Conservation (phyloP, 768 basidiomycete genomes). For the Ramaria sp. region DNA sequence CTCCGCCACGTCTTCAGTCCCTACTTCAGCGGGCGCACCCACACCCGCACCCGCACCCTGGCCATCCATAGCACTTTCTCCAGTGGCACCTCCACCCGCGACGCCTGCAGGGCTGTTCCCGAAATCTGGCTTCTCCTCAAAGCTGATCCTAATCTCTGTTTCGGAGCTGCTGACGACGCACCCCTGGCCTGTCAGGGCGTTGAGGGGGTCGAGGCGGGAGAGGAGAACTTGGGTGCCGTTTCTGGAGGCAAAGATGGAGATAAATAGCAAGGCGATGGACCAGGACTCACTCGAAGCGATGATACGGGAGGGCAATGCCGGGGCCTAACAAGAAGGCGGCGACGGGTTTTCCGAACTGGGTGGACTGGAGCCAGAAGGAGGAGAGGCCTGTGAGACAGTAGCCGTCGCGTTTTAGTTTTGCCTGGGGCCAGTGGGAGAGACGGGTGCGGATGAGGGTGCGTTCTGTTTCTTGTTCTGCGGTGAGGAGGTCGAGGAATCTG, state of each 20-base stretch:
- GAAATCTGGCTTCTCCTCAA: constrained; percentile 31
- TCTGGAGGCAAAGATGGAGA: constrained; percentile 26
- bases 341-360: constrained; percentile 51
- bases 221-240: constrained; percentile 59
- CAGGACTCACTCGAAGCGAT: constrained; percentile 57
- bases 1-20: no score
- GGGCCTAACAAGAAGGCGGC: constrained; percentile 59
- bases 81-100: no score
- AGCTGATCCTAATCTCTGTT: constrained; percentile 48
- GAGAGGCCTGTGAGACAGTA: constrained; percentile 57
- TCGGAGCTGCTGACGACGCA: constrained; percentile 39
- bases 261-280: neutral
- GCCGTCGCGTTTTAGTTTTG: constrained; percentile 54
- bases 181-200: constrained; percentile 43
- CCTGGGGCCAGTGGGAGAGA: constrained; percentile 54
- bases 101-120: constrained; percentile 10
- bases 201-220: constrained; percentile 50
- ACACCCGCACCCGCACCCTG: no score
- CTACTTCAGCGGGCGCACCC: no score
- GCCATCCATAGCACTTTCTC: no score
- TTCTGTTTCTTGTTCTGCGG: constrained; percentile 55
- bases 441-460: constrained; percentile 51
- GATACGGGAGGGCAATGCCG: constrained; percentile 49
- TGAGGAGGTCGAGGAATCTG: constrained; percentile 39
- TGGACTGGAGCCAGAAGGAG: constrained; percentile 60